Base-by-base conservation (phyloP, 139 green algal genomes). In the Pleodorina starrii region DNA sequence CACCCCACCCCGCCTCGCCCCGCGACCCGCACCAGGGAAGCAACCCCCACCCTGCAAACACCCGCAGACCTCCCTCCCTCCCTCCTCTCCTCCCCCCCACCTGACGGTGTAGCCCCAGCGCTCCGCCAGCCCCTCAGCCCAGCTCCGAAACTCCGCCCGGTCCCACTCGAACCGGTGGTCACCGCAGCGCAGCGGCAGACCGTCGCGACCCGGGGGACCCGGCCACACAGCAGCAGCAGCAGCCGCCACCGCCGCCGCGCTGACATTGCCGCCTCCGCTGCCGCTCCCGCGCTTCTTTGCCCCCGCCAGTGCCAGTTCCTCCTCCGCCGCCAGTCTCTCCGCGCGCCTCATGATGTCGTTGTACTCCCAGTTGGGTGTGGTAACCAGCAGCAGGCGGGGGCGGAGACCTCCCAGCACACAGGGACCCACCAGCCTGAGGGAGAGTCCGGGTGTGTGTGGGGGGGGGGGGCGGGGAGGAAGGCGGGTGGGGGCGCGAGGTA, bases 131-230 rank as follows among this genome's bases (percentile, higher is more conserved):
- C 29, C 38, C 2, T 44, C 36, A 1, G 46, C 51, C 94, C 94
- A 96, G 7, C 14, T 54, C 60, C 92, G 68, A 69, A 96, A 96
- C 90, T 96, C 92, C 10, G 36, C n/a, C 17, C 92, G 81, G 1
- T 86, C 94, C 94, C 94, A 96, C 82, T 96, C 94, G 91, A 96
- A 96, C 68, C 93, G 88, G 91, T 96, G 94, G 83, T 96, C 94
- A 50, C 69, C 86, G 90, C 94, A 95, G 51, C 93, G 88, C 78
- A 95, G 88, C 68, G 86, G 81, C 51, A 87, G 74, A 6, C 91
- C 91, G 74, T 94, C 91, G 2, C 90, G 71, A 11, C 90, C 91
- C 5, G 85, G 79, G 0, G 86, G 80, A 12, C 88, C 87, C 2
- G 74, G 85, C 79, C 85, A 90, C 0, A n/a, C 6, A 25, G 46